Evolutionary conservation across 2,329 filamentous ascomycete species (phyloP).

Genomic region (Penicillium hordei): DNA sequence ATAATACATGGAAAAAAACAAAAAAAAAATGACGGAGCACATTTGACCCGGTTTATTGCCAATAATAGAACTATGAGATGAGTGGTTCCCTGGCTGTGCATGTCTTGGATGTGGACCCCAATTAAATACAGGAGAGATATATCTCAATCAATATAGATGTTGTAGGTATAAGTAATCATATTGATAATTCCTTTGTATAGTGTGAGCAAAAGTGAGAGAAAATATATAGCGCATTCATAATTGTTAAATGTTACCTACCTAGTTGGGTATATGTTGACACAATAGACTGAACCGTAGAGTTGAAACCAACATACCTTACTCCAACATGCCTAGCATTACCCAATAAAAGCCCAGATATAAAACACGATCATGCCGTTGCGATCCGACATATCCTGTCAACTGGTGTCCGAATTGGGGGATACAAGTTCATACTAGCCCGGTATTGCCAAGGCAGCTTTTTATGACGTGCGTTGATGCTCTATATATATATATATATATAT

Average conservation of each 20-base stretch:
- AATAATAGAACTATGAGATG: conserved; percentile 24
- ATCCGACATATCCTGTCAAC: neutral
- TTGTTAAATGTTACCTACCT: too few relatives aligned
- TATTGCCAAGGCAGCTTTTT: neutral
- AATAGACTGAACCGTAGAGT: neutral
- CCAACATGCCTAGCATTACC: neutral
- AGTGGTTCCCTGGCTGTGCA: conserved; percentile 18
- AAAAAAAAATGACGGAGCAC: conserved; percentile 5
- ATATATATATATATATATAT: neutral
- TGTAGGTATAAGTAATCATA: too few relatives aligned
- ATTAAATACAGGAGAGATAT: conserved; percentile 9
- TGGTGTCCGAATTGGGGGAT: neutral
- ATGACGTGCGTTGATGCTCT: neutral
- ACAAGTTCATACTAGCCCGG: conserved; percentile 3
- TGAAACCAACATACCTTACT: neutral
- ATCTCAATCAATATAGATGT: neutral
- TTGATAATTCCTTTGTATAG: neutral
- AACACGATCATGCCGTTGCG: neutral
- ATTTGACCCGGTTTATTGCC: conserved; percentile 21
- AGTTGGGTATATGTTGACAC: neutral
- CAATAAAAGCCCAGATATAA: neutral
- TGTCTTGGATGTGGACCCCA: conserved; percentile 16
- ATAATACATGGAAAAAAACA: conserved; percentile 5
- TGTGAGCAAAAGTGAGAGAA: too few relatives aligned
- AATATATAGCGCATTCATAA: too few relatives aligned